These are phyloP conservation scores for Populus tomentosa DNA, from an alignment of 441 rosid species.

Conservation along the genomic window DNA sequence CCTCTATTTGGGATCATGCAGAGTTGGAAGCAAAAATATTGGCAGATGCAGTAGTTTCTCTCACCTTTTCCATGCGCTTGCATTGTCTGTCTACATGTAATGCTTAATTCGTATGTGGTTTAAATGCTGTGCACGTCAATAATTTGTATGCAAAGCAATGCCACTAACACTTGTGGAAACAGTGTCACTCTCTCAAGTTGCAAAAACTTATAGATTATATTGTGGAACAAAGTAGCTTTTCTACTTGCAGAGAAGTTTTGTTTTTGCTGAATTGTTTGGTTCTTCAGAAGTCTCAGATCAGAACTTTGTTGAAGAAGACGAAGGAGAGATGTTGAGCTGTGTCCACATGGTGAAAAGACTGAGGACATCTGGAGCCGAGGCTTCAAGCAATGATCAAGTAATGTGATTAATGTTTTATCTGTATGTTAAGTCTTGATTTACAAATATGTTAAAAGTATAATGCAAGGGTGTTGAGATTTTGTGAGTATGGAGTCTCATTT, in stretches of 20 bases:
- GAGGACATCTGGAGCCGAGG: constrained; percentile 22
- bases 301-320: constrained; percentile 56
- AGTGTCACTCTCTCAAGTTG: no score
- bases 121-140: not conserved
- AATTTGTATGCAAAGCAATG: not conserved
- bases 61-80: not conserved
- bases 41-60: not conserved
- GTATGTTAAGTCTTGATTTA: not conserved
- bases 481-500: not conserved
- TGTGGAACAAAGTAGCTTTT: not conserved
- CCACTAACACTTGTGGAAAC: not conserved
- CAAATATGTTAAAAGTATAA: not conserved
- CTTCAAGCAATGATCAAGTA: constrained; percentile 35
- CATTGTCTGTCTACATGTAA: not conserved
- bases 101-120: not conserved
- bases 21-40: not conserved
- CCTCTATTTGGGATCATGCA: no score
- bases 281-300: constrained; percentile 70
- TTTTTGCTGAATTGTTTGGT: constrained; percentile 1
- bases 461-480: not conserved
- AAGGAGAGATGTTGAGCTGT: constrained; percentile 22
- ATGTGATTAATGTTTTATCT: not conserved
- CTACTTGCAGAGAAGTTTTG: not conserved
- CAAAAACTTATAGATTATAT: not conserved
- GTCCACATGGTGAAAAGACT: constrained; percentile 22